Evolutionary conservation across 202 grass and related monocot genomes (phyloP).

Genomic region (Elaeis oleifera): DNA sequence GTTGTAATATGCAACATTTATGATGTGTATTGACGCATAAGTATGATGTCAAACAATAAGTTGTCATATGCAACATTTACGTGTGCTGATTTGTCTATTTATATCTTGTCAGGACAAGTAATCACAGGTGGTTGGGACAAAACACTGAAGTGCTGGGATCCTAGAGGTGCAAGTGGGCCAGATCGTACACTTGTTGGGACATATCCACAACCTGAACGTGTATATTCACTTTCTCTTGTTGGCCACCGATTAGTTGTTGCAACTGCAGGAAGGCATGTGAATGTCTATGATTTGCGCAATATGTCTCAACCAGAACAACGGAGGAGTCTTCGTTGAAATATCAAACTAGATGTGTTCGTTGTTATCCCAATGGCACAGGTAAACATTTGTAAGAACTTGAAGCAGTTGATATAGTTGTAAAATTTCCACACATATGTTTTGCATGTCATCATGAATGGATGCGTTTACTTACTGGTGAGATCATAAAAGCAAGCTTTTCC

Average conservation of each 20-base stretch:
- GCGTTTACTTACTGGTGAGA: too few relatives aligned
- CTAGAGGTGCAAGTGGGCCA: slow-evolving; percentile 69
- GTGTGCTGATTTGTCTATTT: background rate
- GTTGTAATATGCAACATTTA: background rate
- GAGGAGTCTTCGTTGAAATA: slow-evolving; percentile 92
- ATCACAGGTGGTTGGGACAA: slow-evolving; percentile 99
- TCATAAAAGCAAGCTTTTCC: too few relatives aligned
- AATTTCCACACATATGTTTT: too few relatives aligned
- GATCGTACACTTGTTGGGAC: slow-evolving; percentile 69
- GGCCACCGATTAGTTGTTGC: slow-evolving; percentile 80
- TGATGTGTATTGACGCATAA: too few relatives aligned
- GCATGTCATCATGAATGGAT: too few relatives aligned
- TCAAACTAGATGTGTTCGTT: slow-evolving; percentile 95
- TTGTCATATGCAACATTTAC: background rate
- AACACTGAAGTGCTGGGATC: slow-evolving; percentile 96
- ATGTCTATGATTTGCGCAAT: slow-evolving; percentile 93
- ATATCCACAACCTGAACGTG: slow-evolving; percentile 75
- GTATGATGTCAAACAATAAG: too few relatives aligned
- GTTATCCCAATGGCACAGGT: slow-evolving; percentile 96
- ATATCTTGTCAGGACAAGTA: slow-evolving; percentile 57
- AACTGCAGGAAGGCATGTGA: slow-evolving; percentile 92
- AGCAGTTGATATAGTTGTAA: too few relatives aligned
- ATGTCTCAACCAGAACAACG: slow-evolving; percentile 97
- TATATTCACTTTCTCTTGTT: slow-evolving; percentile 86
- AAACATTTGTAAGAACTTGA: slow-evolving; percentile 9